These are phyloP conservation scores for Neostapfia colusana DNA, from an alignment of 176 grass and related monocot genomes.

Conservation along the genomic window DNA sequence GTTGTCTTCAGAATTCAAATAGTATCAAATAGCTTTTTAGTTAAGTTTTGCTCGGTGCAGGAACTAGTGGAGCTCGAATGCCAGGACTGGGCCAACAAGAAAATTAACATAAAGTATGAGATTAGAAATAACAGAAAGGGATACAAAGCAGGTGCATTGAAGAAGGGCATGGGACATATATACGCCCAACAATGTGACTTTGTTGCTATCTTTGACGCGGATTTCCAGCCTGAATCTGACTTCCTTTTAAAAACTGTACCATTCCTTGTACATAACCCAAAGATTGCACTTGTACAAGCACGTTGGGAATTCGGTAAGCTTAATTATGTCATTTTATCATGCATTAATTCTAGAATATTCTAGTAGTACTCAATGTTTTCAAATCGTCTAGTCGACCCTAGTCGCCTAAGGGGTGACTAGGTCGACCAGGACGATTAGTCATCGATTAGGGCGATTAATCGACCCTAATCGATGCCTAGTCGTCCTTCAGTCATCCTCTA, in stretches of 20 bases:
- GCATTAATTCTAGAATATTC: neutral
- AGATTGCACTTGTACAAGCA: slow-evolving; percentile 82
- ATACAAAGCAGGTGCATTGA: slow-evolving; percentile 91
- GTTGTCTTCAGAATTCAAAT: slow-evolving; percentile 2
- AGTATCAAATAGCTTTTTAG: neutral
- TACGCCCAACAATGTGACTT: slow-evolving; percentile 78
- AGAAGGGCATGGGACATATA: slow-evolving; percentile 75
- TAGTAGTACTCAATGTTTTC: no score
- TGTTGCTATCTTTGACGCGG: slow-evolving; percentile 92
- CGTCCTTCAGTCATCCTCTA: no score
- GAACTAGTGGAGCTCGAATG: slow-evolving; percentile 88
- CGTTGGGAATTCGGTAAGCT: slow-evolving; percentile 88
- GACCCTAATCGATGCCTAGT: no score
- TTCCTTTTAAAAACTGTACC: slow-evolving; percentile 84
- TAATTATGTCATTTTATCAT: neutral
- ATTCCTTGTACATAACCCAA: slow-evolving; percentile 79
- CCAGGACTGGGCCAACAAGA: slow-evolving; percentile 67
- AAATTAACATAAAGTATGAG: slow-evolving; percentile 83
- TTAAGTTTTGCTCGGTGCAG: slow-evolving; percentile 42
- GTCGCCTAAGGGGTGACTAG: no score
- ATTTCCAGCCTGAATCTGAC: slow-evolving; percentile 86
- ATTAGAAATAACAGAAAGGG: slow-evolving; percentile 86
- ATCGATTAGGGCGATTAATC: no score
- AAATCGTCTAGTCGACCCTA: no score
- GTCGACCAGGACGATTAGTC: no score